phyloP scores from a whole-genome alignment of 1,284 basidiomycete species.

The Vanrija sp. region DNA sequence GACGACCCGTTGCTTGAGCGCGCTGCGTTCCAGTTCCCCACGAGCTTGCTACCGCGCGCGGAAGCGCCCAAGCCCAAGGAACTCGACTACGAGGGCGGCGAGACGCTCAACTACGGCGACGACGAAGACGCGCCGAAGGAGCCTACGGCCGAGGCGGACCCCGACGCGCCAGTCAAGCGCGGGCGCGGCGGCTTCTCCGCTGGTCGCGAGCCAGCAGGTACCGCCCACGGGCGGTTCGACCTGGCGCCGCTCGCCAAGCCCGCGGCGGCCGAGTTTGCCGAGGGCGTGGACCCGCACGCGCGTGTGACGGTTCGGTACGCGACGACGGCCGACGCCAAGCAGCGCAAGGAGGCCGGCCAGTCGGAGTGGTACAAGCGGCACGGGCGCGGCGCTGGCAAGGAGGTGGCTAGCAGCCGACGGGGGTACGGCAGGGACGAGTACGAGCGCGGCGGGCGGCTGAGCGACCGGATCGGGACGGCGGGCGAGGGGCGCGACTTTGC shows the following conservation, averaged over 20 bases:
- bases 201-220: neutral
- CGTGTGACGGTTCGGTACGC: slow-evolving; percentile 39
- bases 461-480: slow-evolving; percentile 14
- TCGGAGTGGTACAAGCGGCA: slow-evolving; percentile 40
- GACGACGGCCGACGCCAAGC: slow-evolving; percentile 24
- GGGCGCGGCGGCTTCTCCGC: slow-evolving; percentile 35
- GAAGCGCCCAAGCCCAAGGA: slow-evolving; percentile 6
- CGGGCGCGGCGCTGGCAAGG: slow-evolving; percentile 39
- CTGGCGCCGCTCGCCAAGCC: slow-evolving; percentile 8
- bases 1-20: slow-evolving; percentile 43
- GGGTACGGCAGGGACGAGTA: slow-evolving; percentile 5
- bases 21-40: slow-evolving; percentile 36
- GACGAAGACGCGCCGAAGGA: neutral
- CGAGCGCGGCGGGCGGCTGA: slow-evolving; percentile 7
- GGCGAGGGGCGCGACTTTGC: slow-evolving; percentile 35
- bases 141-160: slow-evolving; percentile 1
- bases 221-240: slow-evolving; percentile 14
- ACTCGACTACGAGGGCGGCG: neutral
- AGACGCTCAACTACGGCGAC: neutral
- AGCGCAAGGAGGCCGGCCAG: slow-evolving; percentile 25
- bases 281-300: slow-evolving; percentile 37
- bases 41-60: slow-evolving; percentile 30
- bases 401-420: slow-evolving; percentile 14
- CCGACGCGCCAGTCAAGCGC: slow-evolving; percentile 12
- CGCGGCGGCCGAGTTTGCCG: slow-evolving; percentile 13